Percentiles rank a stretch among this genome's conserved stretches.
Conservation (phyloP, 306 rosid genomes). For the Comarum palustre region DNA sequence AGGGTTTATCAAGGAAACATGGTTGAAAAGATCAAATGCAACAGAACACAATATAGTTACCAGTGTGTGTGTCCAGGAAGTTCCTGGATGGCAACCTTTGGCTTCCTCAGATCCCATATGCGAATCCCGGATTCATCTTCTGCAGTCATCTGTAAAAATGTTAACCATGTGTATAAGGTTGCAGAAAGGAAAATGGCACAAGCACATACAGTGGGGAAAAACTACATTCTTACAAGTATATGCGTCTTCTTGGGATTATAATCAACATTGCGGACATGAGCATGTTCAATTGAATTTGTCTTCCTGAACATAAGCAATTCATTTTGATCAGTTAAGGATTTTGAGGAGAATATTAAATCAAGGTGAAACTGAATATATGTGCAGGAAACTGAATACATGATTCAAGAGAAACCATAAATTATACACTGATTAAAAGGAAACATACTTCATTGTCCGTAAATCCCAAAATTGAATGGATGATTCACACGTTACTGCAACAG, state of each 20-base stretch:
- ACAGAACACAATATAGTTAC: constrained; percentile 38
- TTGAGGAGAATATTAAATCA: not conserved
- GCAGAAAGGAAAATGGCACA: not conserved
- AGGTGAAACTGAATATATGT: not conserved
- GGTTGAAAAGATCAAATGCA: constrained; percentile 22
- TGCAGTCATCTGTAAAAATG: constrained; percentile 65
- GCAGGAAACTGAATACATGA: constrained; percentile 14
- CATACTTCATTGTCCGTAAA: constrained; percentile 89
- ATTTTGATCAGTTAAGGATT: not conserved
- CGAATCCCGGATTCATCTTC: constrained; percentile 85
- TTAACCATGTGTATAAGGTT: not conserved
- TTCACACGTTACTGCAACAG: constrained; percentile 78
- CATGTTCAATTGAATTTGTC: constrained; percentile 67
- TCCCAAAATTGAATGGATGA: constrained; percentile 91
- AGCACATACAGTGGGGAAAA: constrained; percentile 15
- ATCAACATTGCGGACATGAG: constrained; percentile 73
- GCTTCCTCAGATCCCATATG: constrained; percentile 90
- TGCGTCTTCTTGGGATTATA: constrained; percentile 67
- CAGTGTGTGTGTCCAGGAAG: constrained; percentile 97
- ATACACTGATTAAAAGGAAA: constrained; percentile 4
- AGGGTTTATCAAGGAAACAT: constrained; percentile 21
- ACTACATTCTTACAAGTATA: constrained; percentile 64
- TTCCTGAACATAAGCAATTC: constrained; percentile 57
- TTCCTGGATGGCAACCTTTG: constrained; percentile 69
- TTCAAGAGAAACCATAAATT: constrained; percentile 11